These are phyloP conservation scores for Phlebopus sp. DNA, from an alignment of 1,284 basidiomycete species.

Conservation along the genomic window DNA sequence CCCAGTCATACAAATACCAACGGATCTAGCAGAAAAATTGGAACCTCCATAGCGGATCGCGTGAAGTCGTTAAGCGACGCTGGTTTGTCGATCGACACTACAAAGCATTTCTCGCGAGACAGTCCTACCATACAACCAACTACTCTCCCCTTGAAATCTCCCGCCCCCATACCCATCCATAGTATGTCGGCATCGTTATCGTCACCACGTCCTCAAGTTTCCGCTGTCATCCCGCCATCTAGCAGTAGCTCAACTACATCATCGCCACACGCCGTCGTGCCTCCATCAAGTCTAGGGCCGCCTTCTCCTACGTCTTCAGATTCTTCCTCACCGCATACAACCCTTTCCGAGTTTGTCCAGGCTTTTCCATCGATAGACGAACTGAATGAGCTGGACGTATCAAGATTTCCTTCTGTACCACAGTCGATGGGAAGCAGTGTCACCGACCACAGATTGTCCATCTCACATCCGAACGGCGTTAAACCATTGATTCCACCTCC, in stretches of 20 bases:
- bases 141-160: conserved; percentile 35
- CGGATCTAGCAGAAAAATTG: conserved; percentile 39
- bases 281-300: conserved; percentile 64
- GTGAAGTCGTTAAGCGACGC: conserved; percentile 66
- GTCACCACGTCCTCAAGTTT: conserved; percentile 12
- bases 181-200: conserved; percentile 22
- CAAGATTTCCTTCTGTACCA: conserved; percentile 49
- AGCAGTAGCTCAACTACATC: conserved; percentile 27
- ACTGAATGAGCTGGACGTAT: conserved; percentile 53
- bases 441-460: conserved; percentile 20
- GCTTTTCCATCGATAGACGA: conserved; percentile 75
- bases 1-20: conserved; percentile 20
- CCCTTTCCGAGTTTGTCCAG: conserved; percentile 53
- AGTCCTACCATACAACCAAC: conserved; percentile 37
- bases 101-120: conserved; percentile 55
- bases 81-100: conserved; percentile 52
- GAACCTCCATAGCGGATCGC: conserved; percentile 68
- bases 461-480: conserved; percentile 13
- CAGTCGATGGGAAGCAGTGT: conserved; percentile 35
- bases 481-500: conserved; percentile 14
- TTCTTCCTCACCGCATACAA: conserved; percentile 46
- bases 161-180: conserved; percentile 22
- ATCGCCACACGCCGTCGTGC: conserved; percentile 57
- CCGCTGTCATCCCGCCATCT: conserved; percentile 28
- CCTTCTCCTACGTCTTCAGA: conserved; percentile 68